A percentile compares a stretch with the other conserved stretches of the same genome.
These are phyloP conservation scores for Rubia tinctorum DNA, from an alignment of 305 asterid genomes.

Conservation along the genomic window DNA sequence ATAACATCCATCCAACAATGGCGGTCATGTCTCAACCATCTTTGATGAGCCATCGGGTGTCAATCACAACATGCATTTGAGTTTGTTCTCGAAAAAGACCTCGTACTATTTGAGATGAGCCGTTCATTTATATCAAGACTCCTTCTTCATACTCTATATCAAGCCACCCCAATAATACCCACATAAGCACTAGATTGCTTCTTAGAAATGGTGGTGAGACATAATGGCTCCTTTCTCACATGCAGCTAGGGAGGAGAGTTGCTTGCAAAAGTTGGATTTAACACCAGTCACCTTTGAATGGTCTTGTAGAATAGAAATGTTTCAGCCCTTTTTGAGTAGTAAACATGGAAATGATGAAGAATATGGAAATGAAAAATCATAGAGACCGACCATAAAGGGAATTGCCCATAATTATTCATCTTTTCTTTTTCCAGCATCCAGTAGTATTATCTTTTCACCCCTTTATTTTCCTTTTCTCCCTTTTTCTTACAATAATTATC, in stretches of 20 bases:
- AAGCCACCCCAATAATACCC: too few species aligned
- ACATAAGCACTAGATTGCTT: neutral
- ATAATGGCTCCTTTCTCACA: neutral
- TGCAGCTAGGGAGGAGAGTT: neutral
- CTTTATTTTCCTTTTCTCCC: slow-evolving; percentile 22
- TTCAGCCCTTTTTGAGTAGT: neutral
- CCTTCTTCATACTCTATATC: too few species aligned
- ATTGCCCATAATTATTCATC: slow-evolving; percentile 23
- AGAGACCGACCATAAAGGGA: slow-evolving; percentile 22
- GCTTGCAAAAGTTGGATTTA: neutral
- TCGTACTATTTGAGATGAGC: too few species aligned
- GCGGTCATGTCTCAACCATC: too few species aligned
- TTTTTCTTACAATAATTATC: neutral
- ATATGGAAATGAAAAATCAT: slow-evolving; percentile 12
- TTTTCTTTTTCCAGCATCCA: slow-evolving; percentile 35
- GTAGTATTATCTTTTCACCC: slow-evolving; percentile 24
- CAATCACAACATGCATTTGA: too few species aligned
- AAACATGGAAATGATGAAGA: slow-evolving; percentile 14
- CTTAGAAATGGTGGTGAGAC: neutral
- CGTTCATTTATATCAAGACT: too few species aligned
- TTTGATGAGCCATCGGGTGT: too few species aligned
- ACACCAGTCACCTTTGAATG: slow-evolving; percentile 2
- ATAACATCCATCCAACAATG: too few species aligned
- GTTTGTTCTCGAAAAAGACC: too few species aligned
- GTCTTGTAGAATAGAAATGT: neutral